Conservation (phyloP, 768 basidiomycete species). For the Rhodosporidiobolus sp. region DNA sequence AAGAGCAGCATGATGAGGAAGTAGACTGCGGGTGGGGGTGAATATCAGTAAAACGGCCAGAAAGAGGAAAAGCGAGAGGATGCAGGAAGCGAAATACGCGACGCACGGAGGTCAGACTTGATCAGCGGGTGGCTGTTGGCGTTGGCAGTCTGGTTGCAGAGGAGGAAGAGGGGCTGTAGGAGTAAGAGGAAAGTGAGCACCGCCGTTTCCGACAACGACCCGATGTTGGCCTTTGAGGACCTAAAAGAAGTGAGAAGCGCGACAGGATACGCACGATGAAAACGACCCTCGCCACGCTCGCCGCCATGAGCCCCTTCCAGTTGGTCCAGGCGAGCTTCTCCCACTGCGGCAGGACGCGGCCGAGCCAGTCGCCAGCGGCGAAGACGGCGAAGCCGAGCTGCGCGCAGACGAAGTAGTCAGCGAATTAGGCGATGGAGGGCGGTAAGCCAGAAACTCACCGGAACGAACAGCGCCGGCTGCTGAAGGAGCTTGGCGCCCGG, state of each 20-base stretch:
- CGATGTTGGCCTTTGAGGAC: no score
- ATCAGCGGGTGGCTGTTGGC: conserved; percentile 11
- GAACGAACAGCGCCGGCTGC: conserved; percentile 30
- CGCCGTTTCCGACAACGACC: background rate
- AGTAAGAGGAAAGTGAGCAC: background rate
- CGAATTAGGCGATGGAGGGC: conserved; percentile 23
- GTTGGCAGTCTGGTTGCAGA: conserved; percentile 42
- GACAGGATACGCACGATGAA: conserved; percentile 46
- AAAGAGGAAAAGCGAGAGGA: background rate
- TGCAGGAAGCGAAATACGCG: no score
- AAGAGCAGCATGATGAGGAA: conserved; percentile 42
- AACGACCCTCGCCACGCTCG: conserved; percentile 29
- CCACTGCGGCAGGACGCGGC: conserved; percentile 39
- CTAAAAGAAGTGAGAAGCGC: no score
- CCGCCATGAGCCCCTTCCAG: conserved; percentile 21
- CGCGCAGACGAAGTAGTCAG: conserved; percentile 8
- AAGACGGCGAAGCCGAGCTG: conserved; percentile 43
- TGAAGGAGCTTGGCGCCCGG: conserved; percentile 13
- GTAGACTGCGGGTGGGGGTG: conserved; percentile 24
- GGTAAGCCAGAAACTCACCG: conserved; percentile 27
- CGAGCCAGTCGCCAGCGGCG: conserved; percentile 43
- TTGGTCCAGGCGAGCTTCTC: conserved; percentile 27
- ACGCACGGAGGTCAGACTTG: conserved; percentile 40
- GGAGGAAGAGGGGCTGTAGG: conserved; percentile 43
- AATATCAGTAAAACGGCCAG: background rate